A percentile compares a stretch with the other conserved stretches of the same genome.
Conservation (phyloP, 768 basidiomycete genomes). For the Mrakia gelida region DNA sequence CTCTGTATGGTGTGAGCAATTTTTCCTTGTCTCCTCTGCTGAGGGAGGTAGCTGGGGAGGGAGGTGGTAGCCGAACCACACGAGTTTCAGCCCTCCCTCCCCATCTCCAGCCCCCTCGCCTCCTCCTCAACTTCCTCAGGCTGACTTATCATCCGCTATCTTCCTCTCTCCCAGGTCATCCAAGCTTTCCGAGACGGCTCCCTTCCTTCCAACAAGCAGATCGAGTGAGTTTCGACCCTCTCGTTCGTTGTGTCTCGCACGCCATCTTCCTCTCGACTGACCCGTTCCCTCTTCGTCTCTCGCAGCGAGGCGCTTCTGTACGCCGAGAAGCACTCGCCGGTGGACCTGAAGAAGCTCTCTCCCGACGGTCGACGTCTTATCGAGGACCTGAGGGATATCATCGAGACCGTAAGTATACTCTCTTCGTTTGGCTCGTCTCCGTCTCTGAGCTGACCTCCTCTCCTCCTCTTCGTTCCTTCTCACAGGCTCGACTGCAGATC, state of each 20-base stretch:
- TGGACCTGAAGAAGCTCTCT: slow-evolving; percentile 64
- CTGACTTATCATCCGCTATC: not conserved
- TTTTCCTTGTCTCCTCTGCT: not conserved
- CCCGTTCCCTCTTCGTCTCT: too few relatives aligned
- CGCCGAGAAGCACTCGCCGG: slow-evolving; percentile 51
- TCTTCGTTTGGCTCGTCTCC: not conserved
- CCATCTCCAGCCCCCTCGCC: not conserved
- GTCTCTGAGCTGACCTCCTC: not conserved
- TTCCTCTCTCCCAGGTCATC: slow-evolving; percentile 47
- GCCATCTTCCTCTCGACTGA: too few relatives aligned
- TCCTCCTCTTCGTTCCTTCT: not conserved
- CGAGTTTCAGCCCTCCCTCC: not conserved
- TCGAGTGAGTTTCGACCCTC: slow-evolving; percentile 48
- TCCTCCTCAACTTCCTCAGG: not conserved
- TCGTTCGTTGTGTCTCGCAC: too few relatives aligned
- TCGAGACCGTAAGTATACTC: slow-evolving; percentile 43
- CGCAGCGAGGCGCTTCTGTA: slow-evolving; percentile 51
- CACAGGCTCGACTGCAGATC: slow-evolving; percentile 57
- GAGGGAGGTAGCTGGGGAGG: not conserved
- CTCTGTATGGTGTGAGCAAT: slow-evolving; percentile 59
- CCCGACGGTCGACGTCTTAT: slow-evolving; percentile 71
- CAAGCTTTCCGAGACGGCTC: slow-evolving; percentile 69
- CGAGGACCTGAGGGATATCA: slow-evolving; percentile 70
- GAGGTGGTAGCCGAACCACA: not conserved
- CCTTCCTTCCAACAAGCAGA: slow-evolving; percentile 52